phyloP scores from a whole-genome alignment of 2,329 filamentous ascomycete genomes.

The Arthrobotrys sinensis region DNA sequence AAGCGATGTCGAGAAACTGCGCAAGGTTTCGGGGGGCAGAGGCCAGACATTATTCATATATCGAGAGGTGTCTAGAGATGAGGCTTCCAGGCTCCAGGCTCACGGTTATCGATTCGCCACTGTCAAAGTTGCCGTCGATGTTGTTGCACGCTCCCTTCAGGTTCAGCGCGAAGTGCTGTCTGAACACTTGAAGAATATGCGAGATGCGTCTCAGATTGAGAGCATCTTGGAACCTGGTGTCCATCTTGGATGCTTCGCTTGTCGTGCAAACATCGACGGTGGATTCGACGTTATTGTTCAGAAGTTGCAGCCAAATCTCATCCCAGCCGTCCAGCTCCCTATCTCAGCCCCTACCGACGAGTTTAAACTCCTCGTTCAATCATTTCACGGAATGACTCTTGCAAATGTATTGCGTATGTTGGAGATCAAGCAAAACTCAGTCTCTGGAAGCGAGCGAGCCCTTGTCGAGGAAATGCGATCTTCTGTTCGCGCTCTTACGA shows the following conservation, averaged over 20 bases:
- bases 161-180: slow-evolving; percentile 77
- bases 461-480: slow-evolving; percentile 37
- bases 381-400: slow-evolving; percentile 67
- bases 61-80: slow-evolving; percentile 74
- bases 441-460: slow-evolving; percentile 65
- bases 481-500: slow-evolving; percentile 67
- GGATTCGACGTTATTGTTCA: slow-evolving; percentile 77
- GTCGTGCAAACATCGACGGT: slow-evolving; percentile 69
- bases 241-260: slow-evolving; percentile 75
- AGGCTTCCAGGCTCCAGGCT: slow-evolving; percentile 77
- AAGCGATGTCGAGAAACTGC: slow-evolving; percentile 62
- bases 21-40: slow-evolving; percentile 72
- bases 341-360: slow-evolving; percentile 71
- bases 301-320: slow-evolving; percentile 73
- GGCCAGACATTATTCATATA: slow-evolving; percentile 88
- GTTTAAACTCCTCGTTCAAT: slow-evolving; percentile 70
- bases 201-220: slow-evolving; percentile 72
- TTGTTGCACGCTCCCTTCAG: slow-evolving; percentile 81
- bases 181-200: slow-evolving; percentile 76
- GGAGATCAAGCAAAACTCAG: slow-evolving; percentile 70
- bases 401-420: slow-evolving; percentile 67
- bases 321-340: slow-evolving; percentile 75
- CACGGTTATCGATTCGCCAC: slow-evolving; percentile 84
- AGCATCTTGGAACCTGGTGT: slow-evolving; percentile 72
- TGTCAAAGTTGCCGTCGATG: slow-evolving; percentile 77